phyloP scores from a whole-genome alignment of 257 asterid species.

The Henckelia pumila region DNA sequence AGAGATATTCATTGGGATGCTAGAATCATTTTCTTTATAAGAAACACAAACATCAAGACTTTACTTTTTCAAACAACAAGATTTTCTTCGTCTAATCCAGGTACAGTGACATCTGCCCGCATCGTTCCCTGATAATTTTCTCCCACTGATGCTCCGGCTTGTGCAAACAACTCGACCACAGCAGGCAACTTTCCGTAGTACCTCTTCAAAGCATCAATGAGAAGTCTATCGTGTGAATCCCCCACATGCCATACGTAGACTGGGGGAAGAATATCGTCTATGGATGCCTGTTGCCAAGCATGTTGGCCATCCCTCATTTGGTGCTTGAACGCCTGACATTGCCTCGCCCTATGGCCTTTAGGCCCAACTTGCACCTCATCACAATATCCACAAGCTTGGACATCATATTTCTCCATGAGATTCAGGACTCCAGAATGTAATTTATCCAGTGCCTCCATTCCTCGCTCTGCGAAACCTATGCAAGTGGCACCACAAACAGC shows the following conservation, averaged over 20 bases:
- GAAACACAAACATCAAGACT: no score
- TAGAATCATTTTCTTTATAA: no score
- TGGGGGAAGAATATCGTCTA: conserved; percentile 53
- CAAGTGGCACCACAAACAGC: neutral
- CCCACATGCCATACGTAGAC: conserved; percentile 66
- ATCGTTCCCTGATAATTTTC: conserved; percentile 34
- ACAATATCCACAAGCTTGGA: conserved; percentile 69
- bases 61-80: conserved; percentile 43
- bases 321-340: conserved; percentile 75
- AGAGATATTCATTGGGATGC: no score
- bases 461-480: conserved; percentile 50
- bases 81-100: conserved; percentile 50
- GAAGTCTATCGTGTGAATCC: conserved; percentile 19
- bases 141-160: conserved; percentile 53
- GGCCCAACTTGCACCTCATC: conserved; percentile 79
- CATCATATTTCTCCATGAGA: conserved; percentile 52
- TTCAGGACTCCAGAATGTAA: conserved; percentile 39
- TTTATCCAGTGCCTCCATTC: conserved; percentile 53
- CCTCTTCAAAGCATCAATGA: conserved; percentile 49
- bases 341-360: conserved; percentile 72
- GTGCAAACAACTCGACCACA: conserved; percentile 56
- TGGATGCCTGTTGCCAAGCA: conserved; percentile 72
- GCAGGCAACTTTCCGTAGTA: conserved; percentile 75
- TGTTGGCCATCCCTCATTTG: conserved; percentile 88
- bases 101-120: conserved; percentile 58